A percentile compares a stretch with the other conserved stretches of the same genome.
phyloP scores from a whole-genome alignment of 1,284 basidiomycete genomes.

The Sphagnurus paluster region DNA sequence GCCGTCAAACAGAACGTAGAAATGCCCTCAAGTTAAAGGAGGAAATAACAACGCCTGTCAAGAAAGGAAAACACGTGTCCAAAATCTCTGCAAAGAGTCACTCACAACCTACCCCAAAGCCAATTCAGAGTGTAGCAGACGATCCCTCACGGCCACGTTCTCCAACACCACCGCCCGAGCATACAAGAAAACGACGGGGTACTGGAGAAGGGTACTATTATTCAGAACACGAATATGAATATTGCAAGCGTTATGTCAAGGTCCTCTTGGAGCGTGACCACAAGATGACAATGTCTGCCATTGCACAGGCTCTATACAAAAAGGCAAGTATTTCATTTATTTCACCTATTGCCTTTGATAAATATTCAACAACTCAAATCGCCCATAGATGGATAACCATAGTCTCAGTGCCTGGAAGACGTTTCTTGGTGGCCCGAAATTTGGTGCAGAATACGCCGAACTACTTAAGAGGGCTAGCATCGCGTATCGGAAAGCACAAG shows the following conservation, averaged over 20 bases:
- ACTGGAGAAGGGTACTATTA: conserved; percentile 37
- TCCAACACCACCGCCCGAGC: conserved; percentile 46
- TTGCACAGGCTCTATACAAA: conserved; percentile 25
- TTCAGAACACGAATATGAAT: conserved; percentile 47
- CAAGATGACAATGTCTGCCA: conserved; percentile 19
- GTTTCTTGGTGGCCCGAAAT: conserved; percentile 15
- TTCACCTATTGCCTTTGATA: neutral
- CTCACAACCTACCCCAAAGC: neutral
- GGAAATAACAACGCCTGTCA: neutral
- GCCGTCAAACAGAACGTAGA: conserved; percentile 17
- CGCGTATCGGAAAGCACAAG: conserved; percentile 28
- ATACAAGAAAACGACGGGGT: conserved; percentile 24
- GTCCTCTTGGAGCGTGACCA: conserved; percentile 32
- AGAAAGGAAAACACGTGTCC: neutral
- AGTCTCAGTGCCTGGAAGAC: conserved; percentile 37
- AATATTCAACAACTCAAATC: neutral
- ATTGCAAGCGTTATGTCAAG: conserved; percentile 33
- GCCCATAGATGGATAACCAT: conserved; percentile 44
- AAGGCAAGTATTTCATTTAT: conserved; percentile 26
- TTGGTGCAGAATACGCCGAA: conserved; percentile 27
- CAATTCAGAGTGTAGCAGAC: neutral
- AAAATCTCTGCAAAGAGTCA: conserved; percentile 1
- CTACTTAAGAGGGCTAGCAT: conserved; percentile 37
- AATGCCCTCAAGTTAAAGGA: conserved; percentile 11
- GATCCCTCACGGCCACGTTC: conserved; percentile 25